Conservation (phyloP, 257 asterid species). For the Solanum bulbocastanum region DNA sequence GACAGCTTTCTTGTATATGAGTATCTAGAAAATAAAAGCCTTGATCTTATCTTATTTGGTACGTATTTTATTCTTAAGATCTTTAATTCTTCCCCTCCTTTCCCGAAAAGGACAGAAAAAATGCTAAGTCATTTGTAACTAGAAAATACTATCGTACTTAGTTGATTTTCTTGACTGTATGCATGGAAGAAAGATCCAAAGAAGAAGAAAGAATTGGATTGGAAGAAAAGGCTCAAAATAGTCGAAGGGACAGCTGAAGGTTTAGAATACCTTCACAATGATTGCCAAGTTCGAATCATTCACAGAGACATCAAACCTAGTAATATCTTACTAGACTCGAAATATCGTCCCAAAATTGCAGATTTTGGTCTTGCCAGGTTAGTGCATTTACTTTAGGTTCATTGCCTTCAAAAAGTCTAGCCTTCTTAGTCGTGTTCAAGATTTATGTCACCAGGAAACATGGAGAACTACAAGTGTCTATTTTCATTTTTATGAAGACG, state of each 20-base stretch:
- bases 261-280: conserved; percentile 7
- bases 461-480: background rate
- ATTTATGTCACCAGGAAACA: background rate
- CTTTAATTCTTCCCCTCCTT: background rate
- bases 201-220: background rate
- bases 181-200: conserved; percentile 1
- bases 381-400: background rate
- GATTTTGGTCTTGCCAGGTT: conserved; percentile 14
- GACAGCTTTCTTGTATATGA: conserved; percentile 6
- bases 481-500: background rate
- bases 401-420: background rate
- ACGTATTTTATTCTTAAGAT: background rate
- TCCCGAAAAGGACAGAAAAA: background rate
- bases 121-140: background rate
- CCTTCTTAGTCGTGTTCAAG: background rate
- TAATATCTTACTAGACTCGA: conserved; percentile 7
- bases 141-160: background rate
- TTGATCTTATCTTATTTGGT: conserved; percentile 7
- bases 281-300: conserved; percentile 1
- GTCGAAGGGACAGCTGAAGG: conserved; percentile 9
- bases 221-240: conserved; percentile 2
- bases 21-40: conserved; percentile 5
- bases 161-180: background rate
- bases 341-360: conserved; percentile 6
- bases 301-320: conserved; percentile 14